Evolutionary conservation across 176 grass and related monocot genomes (phyloP).

Genomic region (Otatea glauca): DNA sequence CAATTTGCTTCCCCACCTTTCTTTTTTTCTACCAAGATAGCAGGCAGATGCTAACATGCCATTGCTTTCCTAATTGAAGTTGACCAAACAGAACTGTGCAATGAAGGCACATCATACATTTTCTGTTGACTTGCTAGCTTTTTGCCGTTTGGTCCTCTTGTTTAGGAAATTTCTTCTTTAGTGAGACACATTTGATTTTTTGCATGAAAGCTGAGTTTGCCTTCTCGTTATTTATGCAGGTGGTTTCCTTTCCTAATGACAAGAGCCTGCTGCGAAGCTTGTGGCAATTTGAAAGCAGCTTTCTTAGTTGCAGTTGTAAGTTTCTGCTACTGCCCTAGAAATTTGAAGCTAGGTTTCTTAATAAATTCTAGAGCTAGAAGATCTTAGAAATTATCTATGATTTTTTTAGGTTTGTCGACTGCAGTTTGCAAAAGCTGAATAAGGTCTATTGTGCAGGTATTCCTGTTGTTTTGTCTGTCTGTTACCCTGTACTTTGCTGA

Average conservation of each 20-base stretch:
- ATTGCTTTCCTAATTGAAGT: slow-evolving; percentile 6
- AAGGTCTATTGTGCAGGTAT: slow-evolving; percentile 69
- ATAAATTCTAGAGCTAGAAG: not conserved
- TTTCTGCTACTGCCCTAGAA: slow-evolving; percentile 44
- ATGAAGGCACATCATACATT: not conserved
- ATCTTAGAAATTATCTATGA: not conserved
- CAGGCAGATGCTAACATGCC: not conserved
- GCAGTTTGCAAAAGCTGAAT: slow-evolving; percentile 15
- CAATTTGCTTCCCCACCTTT: not conserved
- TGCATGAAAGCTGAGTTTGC: slow-evolving; percentile 17
- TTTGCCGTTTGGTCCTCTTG: not conserved
- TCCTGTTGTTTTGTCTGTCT: slow-evolving; percentile 85
- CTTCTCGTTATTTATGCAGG: slow-evolving; percentile 57
- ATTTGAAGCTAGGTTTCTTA: slow-evolving; percentile 1
- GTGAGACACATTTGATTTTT: not conserved
- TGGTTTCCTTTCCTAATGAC: slow-evolving; percentile 98
- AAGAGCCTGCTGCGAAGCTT: slow-evolving; percentile 94
- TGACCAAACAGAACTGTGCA: not conserved
- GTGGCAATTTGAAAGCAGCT: slow-evolving; percentile 97
- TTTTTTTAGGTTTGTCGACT: not conserved
- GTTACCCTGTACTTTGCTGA: slow-evolving; percentile 97
- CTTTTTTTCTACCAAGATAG: not conserved
- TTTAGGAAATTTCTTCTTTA: slow-evolving; percentile 5
- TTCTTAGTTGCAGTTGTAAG: slow-evolving; percentile 98
- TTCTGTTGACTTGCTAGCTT: not conserved